Base-by-base conservation (phyloP, 345 rosid species). In the Diplotaxis tenuifolia region DNA sequence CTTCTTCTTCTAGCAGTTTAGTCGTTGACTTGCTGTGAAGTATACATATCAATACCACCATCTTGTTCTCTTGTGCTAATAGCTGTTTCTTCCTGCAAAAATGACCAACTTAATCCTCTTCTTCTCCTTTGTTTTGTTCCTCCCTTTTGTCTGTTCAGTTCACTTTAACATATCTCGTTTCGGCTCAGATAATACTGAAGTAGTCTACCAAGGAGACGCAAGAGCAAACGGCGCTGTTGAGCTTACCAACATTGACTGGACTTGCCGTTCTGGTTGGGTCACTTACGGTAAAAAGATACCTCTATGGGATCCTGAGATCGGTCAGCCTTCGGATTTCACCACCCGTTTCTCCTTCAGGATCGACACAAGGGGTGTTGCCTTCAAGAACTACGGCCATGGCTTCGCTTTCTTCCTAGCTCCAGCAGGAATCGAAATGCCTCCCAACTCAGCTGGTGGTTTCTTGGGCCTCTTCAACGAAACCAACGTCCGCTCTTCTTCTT, bases 161-260 rank as follows among this genome's bases (percentile, higher is more conserved):
- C 36, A 59, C 0, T 77, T 77, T 22, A 77, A 72, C 59, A 56
- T 71, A 55, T 1, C 65, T 32, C 45, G 65, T 66, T 77, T 77
- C 67, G 4, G 55, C 0, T 0, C 68, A 22, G 64, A 71, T 62
- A 5, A 0, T 20, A 6, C 68, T 14, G 55, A 72, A 50, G 54
- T 77, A 19, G 65, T n/a, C 16, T 72, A 71, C 69, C 72, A 59
- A 62, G 80, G 80, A 65, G 80, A 77, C 60, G 76, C 80, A 25
- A 65, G 0, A 21, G 62, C 80, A 18, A 50, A 72, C 19, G 80
- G 58, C 0, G 80, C 40, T 27, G 77, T 77, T n/a, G 80, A 77
- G 52, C 70, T 76, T 31, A 57, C 59, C 61, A 65, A 40, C 70
- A 67, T 66, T 8, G 63, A 0, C 58, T 68, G 38, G 66, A 73